Base-by-base conservation (phyloP, 2,329 filamentous ascomycete species). In the Didymella segeticola region DNA sequence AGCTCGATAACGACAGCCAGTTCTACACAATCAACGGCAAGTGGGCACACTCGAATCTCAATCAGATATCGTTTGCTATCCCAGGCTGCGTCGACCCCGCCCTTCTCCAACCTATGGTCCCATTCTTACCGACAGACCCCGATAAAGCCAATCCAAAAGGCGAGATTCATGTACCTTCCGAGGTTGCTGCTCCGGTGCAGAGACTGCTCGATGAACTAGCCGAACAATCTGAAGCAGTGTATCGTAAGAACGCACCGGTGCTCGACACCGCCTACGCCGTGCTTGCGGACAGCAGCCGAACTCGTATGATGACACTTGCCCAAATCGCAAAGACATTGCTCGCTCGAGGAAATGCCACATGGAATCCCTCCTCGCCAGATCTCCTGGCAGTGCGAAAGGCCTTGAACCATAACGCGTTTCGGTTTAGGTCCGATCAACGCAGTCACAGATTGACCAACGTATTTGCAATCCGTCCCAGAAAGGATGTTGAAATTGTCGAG, bases 301-400 rank as follows among this genome's bases (percentile, higher is more conserved):
- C 78, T 27, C 75, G 76, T 9, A 79, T 79, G 65, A 78, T 81
- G 64, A 80, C 75, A 5, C 67, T 84, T 22, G 62, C 73, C 0
- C 75, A 79, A 15, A 79, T 83, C 36, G 77, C 81, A 1, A 70
- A 74, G 27, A 73, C 66, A 7, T 63, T 84, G 20, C 68, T 79
- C 49, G 64, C 66, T 11, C 60, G 43, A 4, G 38, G 48, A 3
- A 61, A 68, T 38, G 36, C 53, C 2, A 19, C 38, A 2, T 72
- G 63, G 61, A 58, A 56, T 11, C 74, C 80, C 0, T 59, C 66
- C 1, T 53, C 66, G 60, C 80, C 79, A 23, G 80, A 82, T 8
- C 73, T 91, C 5, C 89, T 91, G 64, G 89, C 90, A 4, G 85
- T 92, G 6, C 87, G 91, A 61, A 83, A 83, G 50, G 82, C 87